Evolutionary conservation across 192 early-diverging fungal species (phyloP), one percentile per base, ranked within the genome.

Genomic region (Lobosporangium transversale): DNA sequence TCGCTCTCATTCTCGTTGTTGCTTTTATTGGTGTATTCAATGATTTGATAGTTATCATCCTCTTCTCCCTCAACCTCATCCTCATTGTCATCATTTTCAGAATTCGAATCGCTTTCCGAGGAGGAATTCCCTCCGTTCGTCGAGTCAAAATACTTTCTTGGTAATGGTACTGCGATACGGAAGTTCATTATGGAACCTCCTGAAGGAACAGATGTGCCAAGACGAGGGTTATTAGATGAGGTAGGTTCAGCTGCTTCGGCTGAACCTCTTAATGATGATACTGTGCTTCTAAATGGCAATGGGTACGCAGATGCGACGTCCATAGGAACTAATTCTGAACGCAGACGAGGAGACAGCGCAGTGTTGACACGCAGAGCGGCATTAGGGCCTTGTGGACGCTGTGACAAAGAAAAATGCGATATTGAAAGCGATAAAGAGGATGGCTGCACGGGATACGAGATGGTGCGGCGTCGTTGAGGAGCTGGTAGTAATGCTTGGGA

Each of bases 131-230:
- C 15, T 0, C 53, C 53, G 21, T 65, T 61, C 17, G 8, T 40
- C 8, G 59, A 45, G 23, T 67, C 73, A 62, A 67, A 67, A 29
- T 76, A 76, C 37, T 76, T 54, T 17, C 59, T 45, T 0, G 73
- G 73, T 26, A 66, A 52, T 10, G 73, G 73, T 3, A 76, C 51
- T 8, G 56, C 73, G 12, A 76, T 62, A 20, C 73, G 51, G 23
- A 76, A 76, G 47, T 62, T 76, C 73, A 76, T 76, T 2, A n/a
- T n/a, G n/a, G 71, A 75, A 2, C 63, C 49, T 4, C 63, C 63
- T 33, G 65, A 26, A 17, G 73, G 73, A 1, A 45, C 73, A 26
- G 73, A 76, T 15, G 73, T 76, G 18, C 73, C 73, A 0, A 76
- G 47, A 31, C 73, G 50, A 2, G 52, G 15, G 17, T 53, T 53